Percentiles rank a stretch among this genome's conserved stretches.
Evolutionary conservation across 345 rosid species (phyloP).

Genomic region (Alliaria petiolata): DNA sequence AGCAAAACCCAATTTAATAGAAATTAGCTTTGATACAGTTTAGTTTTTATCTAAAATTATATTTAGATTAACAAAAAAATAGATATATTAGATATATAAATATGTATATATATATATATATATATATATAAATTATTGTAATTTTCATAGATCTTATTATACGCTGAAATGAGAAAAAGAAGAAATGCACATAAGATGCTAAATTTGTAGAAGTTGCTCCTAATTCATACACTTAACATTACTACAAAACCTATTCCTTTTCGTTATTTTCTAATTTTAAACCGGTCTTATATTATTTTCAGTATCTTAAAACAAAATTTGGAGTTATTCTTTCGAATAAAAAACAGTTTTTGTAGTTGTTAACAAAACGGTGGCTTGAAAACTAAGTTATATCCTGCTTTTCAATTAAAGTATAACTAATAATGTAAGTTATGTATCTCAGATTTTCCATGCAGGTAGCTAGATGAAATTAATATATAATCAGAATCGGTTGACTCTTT

Average conservation of each 20-base stretch:
- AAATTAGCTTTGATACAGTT: background rate
- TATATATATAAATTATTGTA: too few species aligned
- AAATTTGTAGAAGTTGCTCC: background rate
- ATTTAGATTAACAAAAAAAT: background rate
- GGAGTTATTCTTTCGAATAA: background rate
- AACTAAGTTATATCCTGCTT: slow-evolving; percentile 27
- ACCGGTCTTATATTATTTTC: background rate
- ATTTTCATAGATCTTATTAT: background rate
- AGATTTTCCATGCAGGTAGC: slow-evolving; percentile 13
- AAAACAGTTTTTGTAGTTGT: background rate
- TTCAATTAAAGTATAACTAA: slow-evolving; percentile 5
- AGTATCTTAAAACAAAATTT: background rate
- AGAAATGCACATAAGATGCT: background rate
- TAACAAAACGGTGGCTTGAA: slow-evolving; percentile 26
- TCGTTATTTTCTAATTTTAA: background rate
- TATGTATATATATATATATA: too few species aligned
- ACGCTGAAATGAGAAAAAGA: background rate
- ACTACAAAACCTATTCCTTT: too few species aligned
- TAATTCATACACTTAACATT: too few species aligned
- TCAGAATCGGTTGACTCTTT: slow-evolving; percentile 27
- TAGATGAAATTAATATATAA: background rate
- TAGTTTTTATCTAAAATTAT: background rate
- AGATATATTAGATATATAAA: too few species aligned
- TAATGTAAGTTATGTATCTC: slow-evolving; percentile 6
- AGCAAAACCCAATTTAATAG: background rate